phyloP scores from a whole-genome alignment of 2,329 filamentous ascomycete genomes.

The Emmonsiellopsis sp. region DNA sequence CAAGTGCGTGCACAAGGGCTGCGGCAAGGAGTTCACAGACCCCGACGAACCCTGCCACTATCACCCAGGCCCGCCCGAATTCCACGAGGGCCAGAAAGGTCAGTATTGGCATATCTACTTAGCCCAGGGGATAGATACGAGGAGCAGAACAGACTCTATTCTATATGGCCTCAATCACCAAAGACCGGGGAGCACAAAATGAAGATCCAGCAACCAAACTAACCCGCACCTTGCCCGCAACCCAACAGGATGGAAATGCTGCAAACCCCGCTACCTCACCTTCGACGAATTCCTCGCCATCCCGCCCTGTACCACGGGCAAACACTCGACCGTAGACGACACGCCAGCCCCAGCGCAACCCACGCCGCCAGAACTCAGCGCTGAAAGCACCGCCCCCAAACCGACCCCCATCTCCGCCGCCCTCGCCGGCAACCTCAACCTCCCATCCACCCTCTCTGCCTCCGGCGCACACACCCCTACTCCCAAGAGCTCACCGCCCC shows the following conservation, averaged over 20 bases:
- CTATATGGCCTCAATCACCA: no score
- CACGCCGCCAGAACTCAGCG: conserved; percentile 13
- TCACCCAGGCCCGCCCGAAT: conserved; percentile 87
- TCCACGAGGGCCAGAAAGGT: conserved; percentile 99
- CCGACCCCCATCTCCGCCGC: conserved; percentile 17
- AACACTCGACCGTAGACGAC: conserved; percentile 80
- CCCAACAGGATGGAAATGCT: conserved; percentile 86
- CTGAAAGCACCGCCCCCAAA: conserved; percentile 11
- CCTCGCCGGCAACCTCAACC: conserved; percentile 6
- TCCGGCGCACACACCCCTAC: conserved; percentile 21
- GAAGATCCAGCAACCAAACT: background rate
- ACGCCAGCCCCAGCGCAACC: conserved; percentile 43
- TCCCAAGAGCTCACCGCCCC: conserved; percentile 43
- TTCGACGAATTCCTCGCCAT: conserved; percentile 98
- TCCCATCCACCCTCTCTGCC: conserved; percentile 22
- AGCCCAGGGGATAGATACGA: background rate
- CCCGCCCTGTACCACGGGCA: conserved; percentile 83
- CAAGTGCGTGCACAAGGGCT: conserved; percentile 95
- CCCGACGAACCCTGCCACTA: conserved; percentile 77
- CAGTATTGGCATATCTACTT: conserved; percentile 21
- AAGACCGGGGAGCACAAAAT: background rate
- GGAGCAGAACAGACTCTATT: background rate
- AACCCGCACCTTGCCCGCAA: background rate
- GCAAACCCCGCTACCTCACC: conserved; percentile 89
- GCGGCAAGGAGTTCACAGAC: conserved; percentile 79